These are phyloP conservation scores for Amanita pseudoporphyria DNA, from an alignment of 768 basidiomycete species.

Conservation along the genomic window DNA sequence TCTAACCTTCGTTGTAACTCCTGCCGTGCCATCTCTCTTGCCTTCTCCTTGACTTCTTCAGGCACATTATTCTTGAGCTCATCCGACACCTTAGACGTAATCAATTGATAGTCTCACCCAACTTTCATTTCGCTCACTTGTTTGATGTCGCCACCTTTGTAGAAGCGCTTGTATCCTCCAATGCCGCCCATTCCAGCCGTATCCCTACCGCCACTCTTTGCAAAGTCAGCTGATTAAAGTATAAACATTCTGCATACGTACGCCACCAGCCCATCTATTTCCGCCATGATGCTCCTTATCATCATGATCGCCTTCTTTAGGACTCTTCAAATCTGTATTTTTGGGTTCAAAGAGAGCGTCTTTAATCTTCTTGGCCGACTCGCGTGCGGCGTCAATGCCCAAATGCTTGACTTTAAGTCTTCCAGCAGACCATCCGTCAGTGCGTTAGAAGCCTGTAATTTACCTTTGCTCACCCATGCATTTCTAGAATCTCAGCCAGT, in stretches of 20 bases:
- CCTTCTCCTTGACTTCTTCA: slow-evolving; percentile 50
- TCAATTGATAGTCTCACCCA: neutral
- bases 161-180: slow-evolving; percentile 60
- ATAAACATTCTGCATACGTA: slow-evolving; percentile 18
- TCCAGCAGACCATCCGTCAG: neutral
- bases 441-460: neutral
- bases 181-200: slow-evolving; percentile 58
- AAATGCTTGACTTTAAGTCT: slow-evolving; percentile 45
- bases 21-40: slow-evolving; percentile 56
- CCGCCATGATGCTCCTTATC: slow-evolving; percentile 54
- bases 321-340: slow-evolving; percentile 37
- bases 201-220: slow-evolving; percentile 53
- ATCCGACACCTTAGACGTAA: slow-evolving; percentile 33
- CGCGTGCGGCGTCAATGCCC: slow-evolving; percentile 49
- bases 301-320: slow-evolving; percentile 57
- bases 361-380: slow-evolving; percentile 38
- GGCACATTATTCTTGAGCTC: slow-evolving; percentile 48
- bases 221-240: neutral
- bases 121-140: slow-evolving; percentile 27
- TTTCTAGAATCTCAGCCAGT: slow-evolving; percentile 44
- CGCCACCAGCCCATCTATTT: slow-evolving; percentile 58
- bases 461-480: slow-evolving; percentile 41
- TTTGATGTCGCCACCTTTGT: slow-evolving; percentile 54
- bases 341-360: slow-evolving; percentile 52
- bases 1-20: slow-evolving; percentile 52